phyloP scores from a whole-genome alignment of 1,284 basidiomycete genomes.

The Ceratobasidium theobromae region DNA sequence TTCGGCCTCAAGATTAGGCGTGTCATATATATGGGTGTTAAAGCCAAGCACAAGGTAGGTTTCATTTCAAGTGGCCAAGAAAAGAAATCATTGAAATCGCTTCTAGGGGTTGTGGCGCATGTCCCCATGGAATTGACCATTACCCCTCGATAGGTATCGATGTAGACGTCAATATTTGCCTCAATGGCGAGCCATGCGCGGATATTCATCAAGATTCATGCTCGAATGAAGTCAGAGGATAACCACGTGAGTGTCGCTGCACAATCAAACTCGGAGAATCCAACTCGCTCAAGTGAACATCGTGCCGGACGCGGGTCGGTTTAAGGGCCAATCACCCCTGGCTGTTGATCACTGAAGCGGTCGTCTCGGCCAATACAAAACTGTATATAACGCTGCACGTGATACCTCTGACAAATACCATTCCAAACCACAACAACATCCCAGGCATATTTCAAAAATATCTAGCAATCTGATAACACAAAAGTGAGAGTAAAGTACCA shows the following conservation, averaged over 20 bases:
- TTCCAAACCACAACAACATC: too few relatives aligned
- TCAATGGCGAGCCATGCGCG: not conserved
- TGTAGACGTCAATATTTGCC: not conserved
- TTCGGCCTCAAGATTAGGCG: constrained; percentile 4
- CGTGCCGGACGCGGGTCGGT: not conserved
- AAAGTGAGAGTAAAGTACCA: not conserved
- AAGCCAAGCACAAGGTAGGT: not conserved
- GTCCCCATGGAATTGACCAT: too few relatives aligned
- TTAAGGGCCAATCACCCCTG: not conserved
- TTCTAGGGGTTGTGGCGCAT: too few relatives aligned
- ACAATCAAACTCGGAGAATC: constrained; percentile 32
- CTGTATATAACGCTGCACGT: too few relatives aligned
- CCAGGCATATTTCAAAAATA: too few relatives aligned
- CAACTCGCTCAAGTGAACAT: not conserved
- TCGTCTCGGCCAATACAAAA: too few relatives aligned
- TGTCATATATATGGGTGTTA: not conserved
- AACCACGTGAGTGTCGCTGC: constrained; percentile 17
- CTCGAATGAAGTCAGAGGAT: not conserved
- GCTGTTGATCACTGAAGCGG: too few relatives aligned
- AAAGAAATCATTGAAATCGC: not conserved
- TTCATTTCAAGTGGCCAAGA: not conserved
- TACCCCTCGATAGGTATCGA: too few relatives aligned
- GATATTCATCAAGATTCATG: not conserved
- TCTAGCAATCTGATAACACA: not conserved
- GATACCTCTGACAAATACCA: too few relatives aligned